Conservation (phyloP, 345 rosid species). For the Murraya paniculata region DNA sequence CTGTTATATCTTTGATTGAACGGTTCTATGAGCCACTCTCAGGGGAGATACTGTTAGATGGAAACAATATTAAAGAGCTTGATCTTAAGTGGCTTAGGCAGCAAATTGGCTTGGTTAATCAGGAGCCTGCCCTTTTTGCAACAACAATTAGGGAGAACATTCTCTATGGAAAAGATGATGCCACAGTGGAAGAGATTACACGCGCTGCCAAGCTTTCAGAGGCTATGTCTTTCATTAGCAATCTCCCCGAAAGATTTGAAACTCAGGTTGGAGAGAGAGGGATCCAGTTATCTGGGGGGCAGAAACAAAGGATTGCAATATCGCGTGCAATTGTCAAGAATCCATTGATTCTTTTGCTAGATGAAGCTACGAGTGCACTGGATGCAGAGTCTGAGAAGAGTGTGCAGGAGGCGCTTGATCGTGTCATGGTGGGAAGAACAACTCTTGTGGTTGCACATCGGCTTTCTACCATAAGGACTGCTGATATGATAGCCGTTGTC, state of each 20-base stretch:
- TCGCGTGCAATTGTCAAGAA: slow-evolving; percentile 87
- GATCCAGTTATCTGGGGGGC: slow-evolving; percentile 90
- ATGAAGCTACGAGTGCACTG: slow-evolving; percentile 96
- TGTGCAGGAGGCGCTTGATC: slow-evolving; percentile 91
- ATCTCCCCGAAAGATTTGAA: slow-evolving; percentile 89
- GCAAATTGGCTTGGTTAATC: slow-evolving; percentile 88
- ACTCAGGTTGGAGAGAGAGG: slow-evolving; percentile 99
- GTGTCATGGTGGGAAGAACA: slow-evolving; percentile 94
- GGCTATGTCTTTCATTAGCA: slow-evolving; percentile 75
- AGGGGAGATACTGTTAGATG: slow-evolving; percentile 66
- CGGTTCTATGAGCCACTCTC: slow-evolving; percentile 83
- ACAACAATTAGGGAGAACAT: slow-evolving; percentile 81
- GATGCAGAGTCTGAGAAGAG: slow-evolving; percentile 96
- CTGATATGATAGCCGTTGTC: slow-evolving; percentile 82
- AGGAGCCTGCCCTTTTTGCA: slow-evolving; percentile 93
- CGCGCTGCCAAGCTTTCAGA: slow-evolving; percentile 88
- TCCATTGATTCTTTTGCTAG: slow-evolving; percentile 83
- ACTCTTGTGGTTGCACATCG: slow-evolving; percentile 89
- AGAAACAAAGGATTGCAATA: slow-evolving; percentile 93
- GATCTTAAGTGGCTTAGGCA: slow-evolving; percentile 86
- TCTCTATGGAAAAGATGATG: slow-evolving; percentile 82
- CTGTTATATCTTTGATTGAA: slow-evolving; percentile 84
- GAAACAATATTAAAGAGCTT: slow-evolving; percentile 53
- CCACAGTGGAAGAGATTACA: slow-evolving; percentile 60
- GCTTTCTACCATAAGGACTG: slow-evolving; percentile 87